Evolutionary conservation across 148 eudicot species (phyloP).

Genomic region (Diospyros lotus): DNA sequence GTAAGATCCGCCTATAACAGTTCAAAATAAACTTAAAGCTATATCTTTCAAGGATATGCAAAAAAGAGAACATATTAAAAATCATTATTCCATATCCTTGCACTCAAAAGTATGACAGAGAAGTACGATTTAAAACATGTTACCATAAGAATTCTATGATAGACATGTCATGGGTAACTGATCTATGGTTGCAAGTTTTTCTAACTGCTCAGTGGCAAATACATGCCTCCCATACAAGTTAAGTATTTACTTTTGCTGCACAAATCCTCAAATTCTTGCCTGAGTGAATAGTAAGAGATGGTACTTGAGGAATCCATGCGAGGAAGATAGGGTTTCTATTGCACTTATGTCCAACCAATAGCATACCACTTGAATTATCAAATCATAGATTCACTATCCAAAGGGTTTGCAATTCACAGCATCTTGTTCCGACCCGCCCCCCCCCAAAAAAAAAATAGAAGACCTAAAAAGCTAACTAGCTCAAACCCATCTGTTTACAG

Average conservation of each 20-base stretch:
- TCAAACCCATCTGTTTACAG: neutral
- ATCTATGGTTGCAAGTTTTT: neutral
- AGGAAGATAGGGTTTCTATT: neutral
- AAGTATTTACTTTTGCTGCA: neutral
- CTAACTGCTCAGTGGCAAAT: neutral
- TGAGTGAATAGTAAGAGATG: neutral
- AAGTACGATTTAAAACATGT: no score
- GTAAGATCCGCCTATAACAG: neutral
- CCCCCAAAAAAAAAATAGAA: no score
- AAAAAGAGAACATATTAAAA: neutral
- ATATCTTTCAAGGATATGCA: neutral
- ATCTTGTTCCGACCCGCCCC: no score
- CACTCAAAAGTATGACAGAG: neutral
- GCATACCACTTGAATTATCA: neutral
- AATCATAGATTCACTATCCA: neutral
- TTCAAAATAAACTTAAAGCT: neutral
- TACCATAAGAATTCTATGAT: no score
- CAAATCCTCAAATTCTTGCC: neutral
- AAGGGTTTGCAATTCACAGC: neutral
- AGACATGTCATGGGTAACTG: no score
- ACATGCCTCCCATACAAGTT: neutral
- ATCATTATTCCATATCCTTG: neutral
- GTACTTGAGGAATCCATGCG: no score
- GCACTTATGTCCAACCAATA: neutral
- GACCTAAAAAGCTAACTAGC: no score